Evolutionary conservation across 164 flowering plant species (phyloP).

Genomic region (Houttuynia cordata): DNA sequence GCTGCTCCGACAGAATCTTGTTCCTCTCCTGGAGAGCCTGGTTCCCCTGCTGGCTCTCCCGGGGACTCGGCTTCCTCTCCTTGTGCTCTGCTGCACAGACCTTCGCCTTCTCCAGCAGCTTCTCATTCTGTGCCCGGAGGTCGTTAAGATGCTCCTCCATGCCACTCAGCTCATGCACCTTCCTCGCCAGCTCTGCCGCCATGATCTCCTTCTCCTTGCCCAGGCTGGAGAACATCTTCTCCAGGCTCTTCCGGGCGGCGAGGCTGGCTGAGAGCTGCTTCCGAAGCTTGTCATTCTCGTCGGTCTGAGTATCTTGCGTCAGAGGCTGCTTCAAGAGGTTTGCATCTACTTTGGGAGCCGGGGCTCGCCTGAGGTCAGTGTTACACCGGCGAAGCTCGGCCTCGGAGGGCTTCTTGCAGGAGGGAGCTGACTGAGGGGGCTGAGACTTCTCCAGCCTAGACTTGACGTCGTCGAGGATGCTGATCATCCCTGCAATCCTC

Average conservation of each 20-base stretch:
- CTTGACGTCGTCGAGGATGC: constrained; percentile 48
- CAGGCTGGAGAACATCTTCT: constrained; percentile 67
- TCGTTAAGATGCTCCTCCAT: constrained; percentile 63
- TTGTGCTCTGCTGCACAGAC: constrained; percentile 30
- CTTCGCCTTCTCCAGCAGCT: constrained; percentile 34
- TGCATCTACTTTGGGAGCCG: constrained; percentile 17
- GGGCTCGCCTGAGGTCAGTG: constrained; percentile 29
- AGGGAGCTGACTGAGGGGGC: background rate
- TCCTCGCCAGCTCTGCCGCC: constrained; percentile 56
- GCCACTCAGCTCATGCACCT: constrained; percentile 41
- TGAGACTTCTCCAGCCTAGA: constrained; percentile 39
- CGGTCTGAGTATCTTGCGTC: constrained; percentile 33
- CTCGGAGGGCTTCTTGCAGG: constrained; percentile 3
- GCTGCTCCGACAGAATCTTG: constrained; percentile 60
- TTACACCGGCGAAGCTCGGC: constrained; percentile 48
- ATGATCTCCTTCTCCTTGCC: constrained; percentile 90
- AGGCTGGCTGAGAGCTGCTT: constrained; percentile 39
- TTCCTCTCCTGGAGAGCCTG: constrained; percentile 46
- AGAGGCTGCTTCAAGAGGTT: constrained; percentile 6
- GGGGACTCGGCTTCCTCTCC: constrained; percentile 17
- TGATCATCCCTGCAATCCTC: constrained; percentile 52
- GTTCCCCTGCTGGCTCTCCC: constrained; percentile 15
- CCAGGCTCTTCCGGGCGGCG: constrained; percentile 56
- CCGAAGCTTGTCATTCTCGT: constrained; percentile 15
- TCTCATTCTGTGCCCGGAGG: constrained; percentile 59